Evolutionary conservation across 148 eudicot genomes (phyloP).

Genomic region (Chenopodium quinoa): DNA sequence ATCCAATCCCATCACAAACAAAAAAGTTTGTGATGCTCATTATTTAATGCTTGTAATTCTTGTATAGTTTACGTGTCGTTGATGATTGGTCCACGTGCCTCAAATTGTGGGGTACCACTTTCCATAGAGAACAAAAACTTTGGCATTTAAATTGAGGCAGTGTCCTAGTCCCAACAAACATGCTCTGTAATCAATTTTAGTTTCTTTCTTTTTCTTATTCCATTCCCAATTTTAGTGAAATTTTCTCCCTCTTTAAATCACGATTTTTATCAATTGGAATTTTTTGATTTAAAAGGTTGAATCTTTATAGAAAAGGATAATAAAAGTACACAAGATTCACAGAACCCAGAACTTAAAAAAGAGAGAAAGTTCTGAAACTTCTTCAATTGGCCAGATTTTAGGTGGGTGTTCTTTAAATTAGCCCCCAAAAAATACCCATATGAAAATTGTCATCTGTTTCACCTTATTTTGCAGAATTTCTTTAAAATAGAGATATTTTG

Average conservation of each 20-base stretch:
- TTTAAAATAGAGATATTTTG: no score
- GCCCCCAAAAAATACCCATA: neutral
- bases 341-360: neutral
- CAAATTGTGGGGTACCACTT: constrained; percentile 10
- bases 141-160: constrained; percentile 28
- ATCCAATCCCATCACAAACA: neutral
- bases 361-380: neutral
- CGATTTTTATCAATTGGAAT: no score
- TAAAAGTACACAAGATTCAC: constrained; percentile 3
- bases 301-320: neutral
- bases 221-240: neutral
- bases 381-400: neutral
- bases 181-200: constrained; percentile 20
- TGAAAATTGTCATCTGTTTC: neutral
- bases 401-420: neutral
- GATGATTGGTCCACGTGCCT: constrained; percentile 21
- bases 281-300: neutral
- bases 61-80: neutral
- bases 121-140: constrained; percentile 7
- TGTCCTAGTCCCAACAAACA: constrained; percentile 21
- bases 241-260: constrained; percentile 4
- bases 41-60: no score
- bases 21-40: neutral
- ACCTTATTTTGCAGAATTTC: neutral
- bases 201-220: neutral